Evolutionary conservation across 139 green algal genomes (phyloP), one percentile per base, ranked within the genome.

Genomic region (Coccomyxa sp.): DNA sequence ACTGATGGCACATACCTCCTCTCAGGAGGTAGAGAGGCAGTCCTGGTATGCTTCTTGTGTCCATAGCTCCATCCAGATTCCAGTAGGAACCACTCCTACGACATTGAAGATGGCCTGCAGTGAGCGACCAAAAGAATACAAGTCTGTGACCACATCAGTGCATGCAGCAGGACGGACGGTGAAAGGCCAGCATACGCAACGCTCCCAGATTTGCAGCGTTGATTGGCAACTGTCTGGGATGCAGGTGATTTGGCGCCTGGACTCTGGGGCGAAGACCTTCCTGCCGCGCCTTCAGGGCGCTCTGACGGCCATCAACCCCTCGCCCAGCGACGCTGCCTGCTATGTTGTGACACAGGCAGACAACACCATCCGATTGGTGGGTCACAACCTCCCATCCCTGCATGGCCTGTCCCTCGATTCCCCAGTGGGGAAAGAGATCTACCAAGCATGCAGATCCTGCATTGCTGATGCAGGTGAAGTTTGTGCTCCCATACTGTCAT

Each of bases 21-120:
- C 70, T 97, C 93, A 35, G 94, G 94, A 14, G 93, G 93, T 1
- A 24, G 75, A 24, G 93, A 97, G 83, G 92, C 83, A 7, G 93
- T 96, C 74, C 82, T 97, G 82, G 93, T 90, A 41, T 12, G 16
- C 9, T 10, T 18, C 70, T 29, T 70, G 44, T 31, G 33, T 44
- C 70, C 9, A 10, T 55, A 54, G 37, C 70, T 44, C 9, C 0
- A 31, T 71, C 41, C 35, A 18, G 22, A 71, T 37, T 10, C 2
- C n/a, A 34, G 27, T n/a, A n/a, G n/a, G n/a, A n/a, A n/a, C n/a
- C n/a, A n/a, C n/a, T n/a, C n/a, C n/a, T n/a, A n/a, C n/a, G n/a
- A n/a, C 29, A 71, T 0, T 71, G 64, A 1, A 38, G 64, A 71
- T 1, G 2, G 64, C 27, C 8, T 35, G 27, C 7, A 34, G n/a